phyloP scores from a whole-genome alignment of 805 yeast genomes.

The Ogataea chonburiensis region DNA sequence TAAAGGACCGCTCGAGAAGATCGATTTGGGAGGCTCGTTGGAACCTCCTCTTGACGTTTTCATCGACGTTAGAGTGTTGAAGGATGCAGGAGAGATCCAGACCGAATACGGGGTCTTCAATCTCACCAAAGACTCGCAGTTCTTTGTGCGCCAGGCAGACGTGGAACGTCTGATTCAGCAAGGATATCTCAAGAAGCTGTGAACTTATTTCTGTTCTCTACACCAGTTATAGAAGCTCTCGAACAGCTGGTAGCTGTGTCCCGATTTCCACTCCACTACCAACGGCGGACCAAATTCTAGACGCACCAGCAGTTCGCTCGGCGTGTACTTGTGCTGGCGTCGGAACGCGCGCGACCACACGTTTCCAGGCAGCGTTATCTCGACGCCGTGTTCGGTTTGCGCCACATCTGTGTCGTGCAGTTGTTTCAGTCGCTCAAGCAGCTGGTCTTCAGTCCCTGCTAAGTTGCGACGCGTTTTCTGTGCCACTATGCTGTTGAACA shows the following conservation, averaged over 20 bases:
- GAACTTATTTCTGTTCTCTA: constrained; percentile 5
- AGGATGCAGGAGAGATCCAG: constrained; percentile 95
- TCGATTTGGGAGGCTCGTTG: constrained; percentile 85
- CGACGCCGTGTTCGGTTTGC: not conserved
- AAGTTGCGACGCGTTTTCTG: constrained; percentile 6
- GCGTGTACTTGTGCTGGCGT: constrained; percentile 14
- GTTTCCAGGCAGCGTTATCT: constrained; percentile 14
- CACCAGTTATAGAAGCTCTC: constrained; percentile 33
- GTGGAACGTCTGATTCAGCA: constrained; percentile 93
- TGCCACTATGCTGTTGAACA: constrained; percentile 12
- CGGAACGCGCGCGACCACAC: constrained; percentile 34
- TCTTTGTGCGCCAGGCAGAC: constrained; percentile 89
- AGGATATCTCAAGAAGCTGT: constrained; percentile 74
- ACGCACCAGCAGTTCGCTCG: constrained; percentile 11
- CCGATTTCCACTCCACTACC: constrained; percentile 26
- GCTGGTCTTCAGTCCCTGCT: constrained; percentile 4
- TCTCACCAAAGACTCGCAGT: constrained; percentile 88
- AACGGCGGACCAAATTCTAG: constrained; percentile 9
- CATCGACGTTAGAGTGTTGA: constrained; percentile 88
- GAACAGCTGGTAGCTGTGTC: constrained; percentile 25
- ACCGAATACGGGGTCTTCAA: constrained; percentile 97
- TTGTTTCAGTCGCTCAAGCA: constrained; percentile 1
- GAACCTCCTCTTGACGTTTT: constrained; percentile 91
- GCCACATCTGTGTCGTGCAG: constrained; percentile 1
- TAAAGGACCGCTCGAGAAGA: constrained; percentile 75